Conservation (phyloP, 23 red algal species). For the Gracilaria gracilis region DNA sequence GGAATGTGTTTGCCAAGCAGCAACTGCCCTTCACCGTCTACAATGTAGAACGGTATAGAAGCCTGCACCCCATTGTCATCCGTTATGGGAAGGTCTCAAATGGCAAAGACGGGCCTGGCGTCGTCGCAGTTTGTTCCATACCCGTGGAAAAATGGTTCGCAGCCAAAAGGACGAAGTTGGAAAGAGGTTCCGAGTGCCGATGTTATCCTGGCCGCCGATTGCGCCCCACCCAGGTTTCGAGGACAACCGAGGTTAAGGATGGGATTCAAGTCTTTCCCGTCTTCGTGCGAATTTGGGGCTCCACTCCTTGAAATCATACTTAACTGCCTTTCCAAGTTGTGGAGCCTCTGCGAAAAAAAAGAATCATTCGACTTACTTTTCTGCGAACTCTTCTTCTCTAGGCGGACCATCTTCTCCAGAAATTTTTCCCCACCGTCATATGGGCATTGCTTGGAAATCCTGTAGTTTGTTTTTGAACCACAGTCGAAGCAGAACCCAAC, state of each 20-base stretch:
- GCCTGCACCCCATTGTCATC: neutral
- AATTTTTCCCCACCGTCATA: too few relatives aligned
- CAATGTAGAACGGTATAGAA: constrained; percentile 37
- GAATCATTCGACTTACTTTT: neutral
- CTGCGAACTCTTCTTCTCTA: neutral
- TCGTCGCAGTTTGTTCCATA: constrained; percentile 39
- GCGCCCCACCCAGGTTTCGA: neutral
- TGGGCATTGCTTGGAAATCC: neutral
- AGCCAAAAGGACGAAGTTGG: neutral
- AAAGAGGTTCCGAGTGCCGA: neutral
- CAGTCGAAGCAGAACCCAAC: constrained; percentile 1
- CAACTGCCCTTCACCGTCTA: too few relatives aligned
- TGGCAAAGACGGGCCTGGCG: neutral
- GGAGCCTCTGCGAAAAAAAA: neutral
- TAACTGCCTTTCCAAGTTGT: neutral
- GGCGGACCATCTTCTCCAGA: too few relatives aligned
- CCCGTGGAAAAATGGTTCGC: constrained; percentile 12
- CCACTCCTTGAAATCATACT: neutral
- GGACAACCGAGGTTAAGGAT: neutral
- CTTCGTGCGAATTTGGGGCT: neutral
- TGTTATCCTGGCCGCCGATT: neutral
- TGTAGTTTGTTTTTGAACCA: neutral
- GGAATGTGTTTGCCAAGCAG: constrained; percentile 13
- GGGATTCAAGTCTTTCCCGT: neutral
- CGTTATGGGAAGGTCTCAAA: constrained; percentile 7